Evolutionary conservation across 148 eudicot genomes (phyloP).

Genomic region (Rhododendron kiyosumense): DNA sequence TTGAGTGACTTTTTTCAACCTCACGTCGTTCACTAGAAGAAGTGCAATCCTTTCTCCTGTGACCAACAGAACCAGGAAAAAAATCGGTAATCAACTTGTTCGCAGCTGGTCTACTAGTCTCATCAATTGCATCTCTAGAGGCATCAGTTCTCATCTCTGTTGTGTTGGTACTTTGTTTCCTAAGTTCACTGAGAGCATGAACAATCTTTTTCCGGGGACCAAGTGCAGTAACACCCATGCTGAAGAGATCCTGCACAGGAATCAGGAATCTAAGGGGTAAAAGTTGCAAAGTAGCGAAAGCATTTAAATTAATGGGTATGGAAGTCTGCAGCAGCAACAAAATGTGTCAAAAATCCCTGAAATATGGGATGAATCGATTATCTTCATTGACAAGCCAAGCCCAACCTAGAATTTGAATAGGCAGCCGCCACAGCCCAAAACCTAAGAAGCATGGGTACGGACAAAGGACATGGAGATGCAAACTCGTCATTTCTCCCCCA

Average conservation of each 20-base stretch:
- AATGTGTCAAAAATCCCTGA: background rate
- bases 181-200: constrained; percentile 57
- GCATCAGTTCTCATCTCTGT: constrained; percentile 23
- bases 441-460: background rate
- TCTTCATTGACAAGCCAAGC: background rate
- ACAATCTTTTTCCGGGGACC: constrained; percentile 92
- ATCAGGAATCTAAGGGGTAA: background rate
- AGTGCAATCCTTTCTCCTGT: constrained; percentile 21
- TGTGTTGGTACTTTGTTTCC: constrained; percentile 26
- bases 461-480: background rate
- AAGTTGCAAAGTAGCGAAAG: background rate
- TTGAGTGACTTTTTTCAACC: constrained; percentile 23
- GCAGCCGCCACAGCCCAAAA: background rate
- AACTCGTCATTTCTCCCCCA: background rate
- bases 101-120: constrained; percentile 31
- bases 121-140: constrained; percentile 23
- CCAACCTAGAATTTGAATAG: background rate
- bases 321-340: background rate
- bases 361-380: background rate
- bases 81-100: constrained; percentile 80
- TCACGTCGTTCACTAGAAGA: constrained; percentile 22
- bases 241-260: constrained; percentile 60
- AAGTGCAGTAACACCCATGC: constrained; percentile 81
- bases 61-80: constrained; percentile 44
- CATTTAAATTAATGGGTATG: background rate